Conservation (phyloP, 2,329 filamentous ascomycete species). For the Calonectria crousiana region DNA sequence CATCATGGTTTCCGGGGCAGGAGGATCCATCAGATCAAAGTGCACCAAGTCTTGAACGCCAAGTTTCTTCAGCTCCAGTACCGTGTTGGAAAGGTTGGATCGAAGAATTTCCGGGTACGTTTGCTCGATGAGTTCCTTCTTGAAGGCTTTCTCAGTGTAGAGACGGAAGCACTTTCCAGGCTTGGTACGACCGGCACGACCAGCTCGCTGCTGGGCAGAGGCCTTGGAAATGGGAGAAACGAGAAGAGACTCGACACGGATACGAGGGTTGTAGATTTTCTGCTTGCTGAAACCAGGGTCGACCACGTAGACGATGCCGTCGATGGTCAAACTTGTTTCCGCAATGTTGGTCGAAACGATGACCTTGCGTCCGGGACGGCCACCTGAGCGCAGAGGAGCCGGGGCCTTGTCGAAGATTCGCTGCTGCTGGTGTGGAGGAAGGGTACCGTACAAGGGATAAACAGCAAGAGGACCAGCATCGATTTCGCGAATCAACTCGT, state of each 20-base stretch:
- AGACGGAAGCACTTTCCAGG: constrained; percentile 98
- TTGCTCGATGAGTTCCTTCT: constrained; percentile 97
- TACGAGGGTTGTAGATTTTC: constrained; percentile 98
- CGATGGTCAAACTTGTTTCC: constrained; percentile 96
- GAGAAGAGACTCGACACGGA: constrained; percentile 95
- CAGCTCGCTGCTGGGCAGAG: constrained; percentile 95
- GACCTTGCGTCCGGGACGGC: constrained; percentile 90
- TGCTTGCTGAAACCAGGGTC: constrained; percentile 99
- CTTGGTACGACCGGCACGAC: constrained; percentile 98
- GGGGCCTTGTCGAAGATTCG: constrained; percentile 94
- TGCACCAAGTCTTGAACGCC: constrained; percentile 96
- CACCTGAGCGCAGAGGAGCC: constrained; percentile 76
- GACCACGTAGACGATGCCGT: constrained; percentile 99
- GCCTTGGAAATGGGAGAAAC: constrained; percentile 98
- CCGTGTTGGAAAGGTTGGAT: constrained; percentile 94
- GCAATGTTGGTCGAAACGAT: constrained; percentile 98
- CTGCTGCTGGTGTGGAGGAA: constrained; percentile 94
- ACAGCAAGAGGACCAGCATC: constrained; percentile 90
- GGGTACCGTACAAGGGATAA: constrained; percentile 93
- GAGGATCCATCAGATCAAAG: constrained; percentile 98
- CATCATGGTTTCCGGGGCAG: constrained; percentile 98
- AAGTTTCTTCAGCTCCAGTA: constrained; percentile 96
- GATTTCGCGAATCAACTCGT: constrained; percentile 91
- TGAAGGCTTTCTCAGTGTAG: constrained; percentile 96
- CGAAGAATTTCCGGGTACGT: constrained; percentile 96